phyloP scores from a whole-genome alignment of 148 eudicot genomes.

The Tetragonia tetragonoides region DNA sequence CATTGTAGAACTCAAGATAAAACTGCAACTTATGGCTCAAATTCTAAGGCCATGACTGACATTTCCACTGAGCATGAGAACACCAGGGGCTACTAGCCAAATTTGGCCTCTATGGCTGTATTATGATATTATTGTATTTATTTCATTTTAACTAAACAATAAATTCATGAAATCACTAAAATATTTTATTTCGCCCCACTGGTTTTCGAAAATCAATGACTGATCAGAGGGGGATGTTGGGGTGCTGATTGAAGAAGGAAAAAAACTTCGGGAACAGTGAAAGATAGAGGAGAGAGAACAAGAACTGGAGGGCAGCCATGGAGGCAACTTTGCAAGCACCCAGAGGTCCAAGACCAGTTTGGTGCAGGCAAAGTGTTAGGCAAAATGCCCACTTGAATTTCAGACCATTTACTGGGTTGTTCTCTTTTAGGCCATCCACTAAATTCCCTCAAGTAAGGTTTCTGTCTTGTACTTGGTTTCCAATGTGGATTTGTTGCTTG shows the following conservation, averaged over 20 bases:
- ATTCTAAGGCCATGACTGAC: conserved; percentile 28
- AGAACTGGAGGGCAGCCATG: conserved; percentile 30
- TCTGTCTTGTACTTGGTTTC: neutral
- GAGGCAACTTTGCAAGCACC: conserved; percentile 48
- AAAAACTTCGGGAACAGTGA: conserved; percentile 12
- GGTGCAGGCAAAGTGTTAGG: conserved; percentile 28
- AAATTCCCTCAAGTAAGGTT: conserved; percentile 29
- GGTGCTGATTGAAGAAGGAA: conserved; percentile 23
- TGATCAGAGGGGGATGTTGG: conserved; percentile 18
- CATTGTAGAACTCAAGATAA: neutral
- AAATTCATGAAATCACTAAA: neutral
- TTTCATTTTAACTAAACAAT: neutral
- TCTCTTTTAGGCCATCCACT: conserved; percentile 30
- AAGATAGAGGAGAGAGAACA: conserved; percentile 12
- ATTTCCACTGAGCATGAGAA: conserved; percentile 15
- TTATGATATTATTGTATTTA: neutral
- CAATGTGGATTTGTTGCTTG: neutral
- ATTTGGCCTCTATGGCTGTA: conserved; percentile 1
- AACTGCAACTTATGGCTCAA: conserved; percentile 19
- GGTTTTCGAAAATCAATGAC: conserved; percentile 23
- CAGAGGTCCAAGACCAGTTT: conserved; percentile 29
- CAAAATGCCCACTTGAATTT: conserved; percentile 38
- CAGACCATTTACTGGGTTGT: conserved; percentile 47
- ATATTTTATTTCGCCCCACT: neutral
- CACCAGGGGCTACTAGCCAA: conserved; percentile 20